Evolutionary conservation across 2,329 filamentous ascomycete species (phyloP).

Genomic region (Fusarium tupiense): DNA sequence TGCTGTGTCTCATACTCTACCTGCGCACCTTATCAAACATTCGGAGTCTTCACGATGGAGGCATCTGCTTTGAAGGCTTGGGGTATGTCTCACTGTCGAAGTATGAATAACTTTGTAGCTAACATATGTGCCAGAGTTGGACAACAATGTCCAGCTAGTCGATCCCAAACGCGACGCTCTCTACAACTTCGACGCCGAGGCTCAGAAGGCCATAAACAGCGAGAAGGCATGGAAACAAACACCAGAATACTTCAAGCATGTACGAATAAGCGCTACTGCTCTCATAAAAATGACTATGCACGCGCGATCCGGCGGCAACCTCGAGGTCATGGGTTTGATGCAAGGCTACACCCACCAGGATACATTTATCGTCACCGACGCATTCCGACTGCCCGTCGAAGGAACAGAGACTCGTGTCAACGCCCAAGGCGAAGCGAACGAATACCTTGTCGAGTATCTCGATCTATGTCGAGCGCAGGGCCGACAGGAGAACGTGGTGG

Average conservation of each 20-base stretch:
- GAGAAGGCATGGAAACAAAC: constrained; percentile 80
- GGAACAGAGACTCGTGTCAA: constrained; percentile 99
- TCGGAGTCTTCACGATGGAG: constrained; percentile 41
- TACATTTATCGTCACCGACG: constrained; percentile 91
- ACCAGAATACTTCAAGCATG: constrained; percentile 88
- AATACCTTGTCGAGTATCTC: constrained; percentile 93
- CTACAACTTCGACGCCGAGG: constrained; percentile 79
- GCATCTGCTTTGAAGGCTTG: constrained; percentile 46
- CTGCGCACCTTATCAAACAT: constrained; percentile 15
- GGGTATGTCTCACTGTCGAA: constrained; percentile 24
- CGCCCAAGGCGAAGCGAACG: constrained; percentile 93
- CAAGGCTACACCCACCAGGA: constrained; percentile 90
- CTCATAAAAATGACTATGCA: constrained; percentile 99
- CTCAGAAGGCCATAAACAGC: constrained; percentile 72
- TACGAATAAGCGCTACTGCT: constrained; percentile 92
- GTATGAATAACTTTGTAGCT: background rate
- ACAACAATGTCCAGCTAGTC: constrained; percentile 85
- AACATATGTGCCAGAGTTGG: constrained; percentile 71
- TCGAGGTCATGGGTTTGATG: constrained; percentile 99
- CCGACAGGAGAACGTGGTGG: constrained; percentile 89
- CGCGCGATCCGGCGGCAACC: constrained; percentile 88
- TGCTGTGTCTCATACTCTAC: constrained; percentile 21
- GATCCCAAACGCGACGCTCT: constrained; percentile 90
- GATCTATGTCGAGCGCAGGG: constrained; percentile 78
- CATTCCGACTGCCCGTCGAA: constrained; percentile 92